Base-by-base conservation (phyloP, 2,329 filamentous ascomycete genomes). In the Neodidymelliopsis sp. region DNA sequence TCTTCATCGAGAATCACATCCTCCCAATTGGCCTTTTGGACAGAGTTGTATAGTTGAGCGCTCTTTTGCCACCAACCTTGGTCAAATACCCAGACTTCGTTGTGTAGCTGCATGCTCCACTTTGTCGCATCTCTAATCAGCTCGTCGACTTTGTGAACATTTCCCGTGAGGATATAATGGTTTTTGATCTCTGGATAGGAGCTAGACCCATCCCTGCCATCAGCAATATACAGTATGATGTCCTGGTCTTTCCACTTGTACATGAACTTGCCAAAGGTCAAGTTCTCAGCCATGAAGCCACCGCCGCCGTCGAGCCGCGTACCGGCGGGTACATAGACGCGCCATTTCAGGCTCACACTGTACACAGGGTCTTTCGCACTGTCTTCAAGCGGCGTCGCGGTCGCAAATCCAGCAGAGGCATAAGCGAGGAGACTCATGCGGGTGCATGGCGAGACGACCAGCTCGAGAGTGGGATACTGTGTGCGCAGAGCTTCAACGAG, bases 21-120 rank as follows among this genome's bases (percentile, higher is more conserved):
- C 9, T 84, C 80, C 86, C 85, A 89, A 81, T 73, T 62, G 78
- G 63, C 60, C 34, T 72, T 70, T 34, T 66, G 62, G 4, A 74
- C 67, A 1, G 67, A 84, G 7, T 80, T 62, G 70, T 78, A 90
- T 16, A 90, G 75, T 54, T 85, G 82, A 3, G 72, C 73, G 62
- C 76, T 83, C 73, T 88, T 88, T 63, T 79, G 74, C 86, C 87
- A 90, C 28, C 51, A 75, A 4, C 84, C 84, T 11, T 77, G 65
- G 55, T 89, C 85, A 59, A 83, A 89, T 0, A 90, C 83, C 76
- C 84, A 84, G 22, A 89, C 79, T 70, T 88, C 84, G 19, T 83
- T 73, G 60, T 86, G 84, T 15, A 88, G 70, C 54, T 84, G 77
- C 45, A 71, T 74, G 16, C 71, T 73, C 81, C 83, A 88, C 15